A percentile compares a stretch with the other conserved stretches of the same genome.
Conservation (phyloP, 2,329 filamentous ascomycete species). For the Aspergillus fumigatiaffinis region DNA sequence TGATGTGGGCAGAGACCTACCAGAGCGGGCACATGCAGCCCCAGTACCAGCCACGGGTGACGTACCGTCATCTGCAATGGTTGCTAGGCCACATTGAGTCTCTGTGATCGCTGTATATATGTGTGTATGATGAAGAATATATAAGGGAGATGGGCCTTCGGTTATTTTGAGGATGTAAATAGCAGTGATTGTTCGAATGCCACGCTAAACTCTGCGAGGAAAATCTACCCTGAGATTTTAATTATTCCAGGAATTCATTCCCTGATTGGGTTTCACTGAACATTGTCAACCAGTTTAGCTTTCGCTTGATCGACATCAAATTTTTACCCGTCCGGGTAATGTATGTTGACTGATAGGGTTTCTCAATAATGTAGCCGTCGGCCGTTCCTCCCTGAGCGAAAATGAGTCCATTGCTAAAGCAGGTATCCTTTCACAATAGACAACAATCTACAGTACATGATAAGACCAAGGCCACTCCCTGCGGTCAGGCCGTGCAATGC, state of each 20-base stretch:
- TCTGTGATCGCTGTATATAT: conserved; percentile 12
- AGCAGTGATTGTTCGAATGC: neutral
- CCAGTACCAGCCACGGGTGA: conserved; percentile 64
- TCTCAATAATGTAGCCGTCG: no score
- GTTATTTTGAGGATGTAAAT: neutral
- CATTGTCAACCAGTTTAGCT: neutral
- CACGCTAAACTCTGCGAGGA: neutral
- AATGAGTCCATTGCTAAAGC: no score
- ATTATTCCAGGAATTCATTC: neutral
- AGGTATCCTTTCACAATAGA: no score
- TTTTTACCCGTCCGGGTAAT: neutral
- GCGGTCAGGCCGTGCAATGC: neutral
- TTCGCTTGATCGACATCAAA: neutral
- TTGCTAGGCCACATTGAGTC: conserved; percentile 27
- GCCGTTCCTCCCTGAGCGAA: no score
- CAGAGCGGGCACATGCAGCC: conserved; percentile 42
- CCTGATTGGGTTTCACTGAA: neutral
- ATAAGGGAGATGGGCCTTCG: neutral
- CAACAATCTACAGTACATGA: no score
- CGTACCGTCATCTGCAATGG: conserved; percentile 61
- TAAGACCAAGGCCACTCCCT: no score
- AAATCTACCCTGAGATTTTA: neutral
- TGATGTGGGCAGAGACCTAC: conserved; percentile 60
- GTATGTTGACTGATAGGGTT: no score
- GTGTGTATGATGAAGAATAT: neutral